Evolutionary conservation across 441 rosid genomes (phyloP).

Genomic region (Bocquillonia castaneifolia): DNA sequence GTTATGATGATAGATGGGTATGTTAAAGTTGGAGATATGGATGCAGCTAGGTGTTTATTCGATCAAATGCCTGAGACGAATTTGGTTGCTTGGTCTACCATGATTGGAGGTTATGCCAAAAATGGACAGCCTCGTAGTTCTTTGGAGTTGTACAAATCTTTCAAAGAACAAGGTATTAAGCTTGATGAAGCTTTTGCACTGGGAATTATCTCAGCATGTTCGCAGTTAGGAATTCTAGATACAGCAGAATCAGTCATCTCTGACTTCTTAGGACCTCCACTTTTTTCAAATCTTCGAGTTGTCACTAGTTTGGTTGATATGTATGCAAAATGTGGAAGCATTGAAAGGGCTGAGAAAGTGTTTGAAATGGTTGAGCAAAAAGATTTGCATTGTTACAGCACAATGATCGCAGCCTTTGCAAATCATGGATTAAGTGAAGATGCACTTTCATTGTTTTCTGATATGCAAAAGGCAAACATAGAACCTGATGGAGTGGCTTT

Average conservation of each 20-base stretch:
- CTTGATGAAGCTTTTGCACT: conserved; percentile 62
- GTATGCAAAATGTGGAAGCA: conserved; percentile 73
- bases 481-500: conserved; percentile 64
- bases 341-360: conserved; percentile 46
- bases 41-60: conserved; percentile 45
- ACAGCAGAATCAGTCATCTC: conserved; percentile 63
- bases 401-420: conserved; percentile 59
- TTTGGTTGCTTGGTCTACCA: conserved; percentile 64
- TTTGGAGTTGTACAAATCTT: conserved; percentile 49
- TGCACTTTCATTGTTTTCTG: conserved; percentile 46
- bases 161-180: conserved; percentile 44
- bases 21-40: conserved; percentile 47
- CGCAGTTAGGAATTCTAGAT: conserved; percentile 69
- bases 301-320: conserved; percentile 67
- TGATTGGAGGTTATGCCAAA: conserved; percentile 63
- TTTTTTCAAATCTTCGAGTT: conserved; percentile 46
- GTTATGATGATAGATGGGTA: conserved; percentile 64
- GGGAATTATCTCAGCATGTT: conserved; percentile 65
- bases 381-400: conserved; percentile 61
- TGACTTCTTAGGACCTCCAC: conserved; percentile 42
- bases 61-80: conserved; percentile 58
- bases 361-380: conserved; percentile 45
- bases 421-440: conserved; percentile 54
- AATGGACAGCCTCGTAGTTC: conserved; percentile 50
- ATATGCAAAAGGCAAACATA: conserved; percentile 47